These are phyloP conservation scores for Baeospora myosura DNA, from an alignment of 1,284 basidiomycete genomes.

Conservation along the genomic window DNA sequence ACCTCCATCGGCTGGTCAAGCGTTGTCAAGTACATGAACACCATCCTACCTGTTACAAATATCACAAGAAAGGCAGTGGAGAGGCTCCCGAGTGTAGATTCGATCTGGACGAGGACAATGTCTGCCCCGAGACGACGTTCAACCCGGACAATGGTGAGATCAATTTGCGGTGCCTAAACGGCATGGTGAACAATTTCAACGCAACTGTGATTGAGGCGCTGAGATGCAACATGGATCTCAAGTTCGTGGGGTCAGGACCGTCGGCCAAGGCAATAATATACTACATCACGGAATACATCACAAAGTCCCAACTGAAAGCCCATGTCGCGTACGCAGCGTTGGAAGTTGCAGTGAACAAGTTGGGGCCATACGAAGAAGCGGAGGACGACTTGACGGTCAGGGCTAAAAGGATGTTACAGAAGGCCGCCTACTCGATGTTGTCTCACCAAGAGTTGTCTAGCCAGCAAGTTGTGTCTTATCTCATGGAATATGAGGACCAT, in stretches of 20 bases:
- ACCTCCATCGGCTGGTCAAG: slow-evolving; percentile 2
- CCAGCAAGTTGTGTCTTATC: slow-evolving; percentile 5
- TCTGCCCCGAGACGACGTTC: background rate
- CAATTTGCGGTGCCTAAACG: background rate
- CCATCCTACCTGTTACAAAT: slow-evolving; percentile 4
- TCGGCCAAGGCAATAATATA: slow-evolving; percentile 7
- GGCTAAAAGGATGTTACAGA: background rate
- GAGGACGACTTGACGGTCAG: background rate
- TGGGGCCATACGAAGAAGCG: background rate
- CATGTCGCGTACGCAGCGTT: slow-evolving; percentile 7
- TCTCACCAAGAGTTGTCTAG: slow-evolving; percentile 5
- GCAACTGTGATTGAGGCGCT: slow-evolving; percentile 4
- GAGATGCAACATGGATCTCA: slow-evolving; percentile 5
- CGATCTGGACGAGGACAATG: slow-evolving; percentile 5
- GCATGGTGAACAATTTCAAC: slow-evolving; percentile 9
- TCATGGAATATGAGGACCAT: slow-evolving; percentile 6
- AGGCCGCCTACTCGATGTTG: slow-evolving; percentile 2
- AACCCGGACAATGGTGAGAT: slow-evolving; percentile 7
- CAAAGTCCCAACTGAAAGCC: slow-evolving; percentile 6
- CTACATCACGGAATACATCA: slow-evolving; percentile 11
- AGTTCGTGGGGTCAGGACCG: slow-evolving; percentile 3
- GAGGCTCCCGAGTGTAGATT: background rate
- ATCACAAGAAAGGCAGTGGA: too few species aligned
- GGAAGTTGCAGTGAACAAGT: slow-evolving; percentile 3
- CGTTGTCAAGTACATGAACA: slow-evolving; percentile 8